Base-by-base conservation (phyloP, 805 yeast species). In the Candida ulmi region DNA sequence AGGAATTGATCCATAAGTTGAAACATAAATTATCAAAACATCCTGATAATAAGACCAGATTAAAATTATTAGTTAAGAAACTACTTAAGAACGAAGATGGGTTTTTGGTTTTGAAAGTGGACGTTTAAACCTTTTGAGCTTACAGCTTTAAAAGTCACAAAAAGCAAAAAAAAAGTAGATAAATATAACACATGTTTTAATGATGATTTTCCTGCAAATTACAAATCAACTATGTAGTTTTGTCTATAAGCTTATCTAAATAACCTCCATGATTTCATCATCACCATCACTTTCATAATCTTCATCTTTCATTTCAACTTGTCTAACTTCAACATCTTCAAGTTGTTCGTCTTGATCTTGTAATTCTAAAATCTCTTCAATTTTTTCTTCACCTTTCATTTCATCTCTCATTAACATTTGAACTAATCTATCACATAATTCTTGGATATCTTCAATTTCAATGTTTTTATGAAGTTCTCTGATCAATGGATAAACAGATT, bases 351-450 rank as follows among this genome's bases (percentile, higher is more conserved):
- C 76, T 24, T 74, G 77, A 24, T 68, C 75, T 44, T 65, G 69
- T 26, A 69, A 71, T 18, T 63, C 54, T 21, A 66, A 62, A 42
- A 70, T 42, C 41, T 77, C 80, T 37, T 74, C 77, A 16, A 68
- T 66, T 30, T 63, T 71, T 46, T 58, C 65, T 3, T 51, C 58
- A 24, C 62, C 63, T 27, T 76, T 73, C 9, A 72, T 75, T 54
- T 90, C 97, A 55, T 91, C 97, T 68, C 97, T 78, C 93, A 85
- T 84, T 47, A 91, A 70, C 79, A 88, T 76, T 58, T 91, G 91
- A 17, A 90, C 99, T 30, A 85, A 61, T 57, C 93, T 74, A 51
- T 88, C 95, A 65, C 93, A 82, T 33, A 84, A 63, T 33, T 84
- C 95, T 33, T 68, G 68, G 17, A 87, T 71, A 16, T 63, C 67